Evolutionary conservation across 768 basidiomycete species (phyloP).

Genomic region (Mycena venus): DNA sequence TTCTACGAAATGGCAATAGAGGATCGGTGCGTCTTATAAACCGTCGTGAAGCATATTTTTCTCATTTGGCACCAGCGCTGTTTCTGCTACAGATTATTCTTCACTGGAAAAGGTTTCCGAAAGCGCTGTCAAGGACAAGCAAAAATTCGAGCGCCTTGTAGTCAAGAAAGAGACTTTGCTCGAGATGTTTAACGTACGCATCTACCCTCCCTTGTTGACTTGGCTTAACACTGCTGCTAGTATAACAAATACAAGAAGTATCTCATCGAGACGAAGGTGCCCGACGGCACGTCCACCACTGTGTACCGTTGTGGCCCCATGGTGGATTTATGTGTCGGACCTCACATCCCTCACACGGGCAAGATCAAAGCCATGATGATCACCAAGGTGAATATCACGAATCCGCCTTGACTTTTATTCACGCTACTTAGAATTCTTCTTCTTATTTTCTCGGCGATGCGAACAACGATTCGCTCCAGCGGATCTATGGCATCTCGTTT

Average conservation of each 20-base stretch:
- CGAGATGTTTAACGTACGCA: conserved; percentile 92
- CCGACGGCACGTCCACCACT: conserved; percentile 96
- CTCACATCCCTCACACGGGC: conserved; percentile 98
- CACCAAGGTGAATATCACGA: conserved; percentile 76
- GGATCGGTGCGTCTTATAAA: conserved; percentile 67
- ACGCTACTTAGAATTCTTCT: conserved; percentile 82
- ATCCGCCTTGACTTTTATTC: background rate
- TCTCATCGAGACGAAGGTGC: conserved; percentile 94
- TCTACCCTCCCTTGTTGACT: conserved; percentile 5
- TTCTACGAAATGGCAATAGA: conserved; percentile 99
- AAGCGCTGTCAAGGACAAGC: conserved; percentile 93
- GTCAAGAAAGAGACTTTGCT: conserved; percentile 95
- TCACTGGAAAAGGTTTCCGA: conserved; percentile 91
- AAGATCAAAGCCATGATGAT: conserved; percentile 98
- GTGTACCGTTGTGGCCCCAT: conserved; percentile 99
- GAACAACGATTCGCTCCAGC: conserved; percentile 93
- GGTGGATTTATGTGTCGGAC: conserved; percentile 97
- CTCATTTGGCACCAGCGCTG: conserved; percentile 62
- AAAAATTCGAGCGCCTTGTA: conserved; percentile 95
- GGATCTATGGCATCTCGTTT: conserved; percentile 98
- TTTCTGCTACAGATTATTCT: conserved; percentile 88
- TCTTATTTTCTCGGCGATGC: conserved; percentile 98
- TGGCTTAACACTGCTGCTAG: conserved; percentile 54
- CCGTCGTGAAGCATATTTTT: background rate
- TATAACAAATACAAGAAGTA: conserved; percentile 99